Base-by-base conservation (phyloP, 768 basidiomycete genomes). In the Galerina sulciceps region DNA sequence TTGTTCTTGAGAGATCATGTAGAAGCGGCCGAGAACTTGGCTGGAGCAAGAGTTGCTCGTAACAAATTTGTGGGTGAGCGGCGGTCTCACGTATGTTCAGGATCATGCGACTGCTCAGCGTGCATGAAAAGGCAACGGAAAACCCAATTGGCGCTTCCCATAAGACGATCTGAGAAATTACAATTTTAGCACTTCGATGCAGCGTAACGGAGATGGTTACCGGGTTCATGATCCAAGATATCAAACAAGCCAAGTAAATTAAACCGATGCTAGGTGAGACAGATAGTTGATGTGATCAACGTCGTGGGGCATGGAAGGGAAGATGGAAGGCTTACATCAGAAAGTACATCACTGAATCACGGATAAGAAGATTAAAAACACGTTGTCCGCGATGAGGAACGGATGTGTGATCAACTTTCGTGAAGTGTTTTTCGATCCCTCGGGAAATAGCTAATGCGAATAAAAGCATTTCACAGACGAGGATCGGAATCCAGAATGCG, bases 321-420 rank as follows among this genome's bases (percentile, higher is more conserved):
- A 17, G 13, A 17, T 6, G 4, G 0, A 26, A 23, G 26, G n/a
- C 54, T 4, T 48, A 55, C 54, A 45, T 44, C 13, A 55, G 10
- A 20, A 47, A 55, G n/a, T 55, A 55, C 3, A 55, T 40, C 5
- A 55, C 15, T 2, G 54, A 55, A n/a, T 55, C 54, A 2, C 54
- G 34, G 44, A 55, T 47, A 10, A 55, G 44, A 18, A 55, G 23
- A 35, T 38, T 6, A 11, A 55, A 5, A 1, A 55, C 11, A 1
- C 20, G 43, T 6, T 26, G 43, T 17, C 54, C 54, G 20, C 17
- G 36, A 6, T 20, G 20, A 18, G 44, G 31, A n/a, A 55, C 15
- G 34, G 6, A 20, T 5, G 11, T 10, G 2, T 10, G 15, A 6
- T 17, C 1, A 3, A 8, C 37, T 6, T 26, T 53, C 5, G 43